Evolutionary conservation across 2,329 filamentous ascomycete genomes (phyloP), one percentile per base, ranked within the genome.

Genomic region (Xylariaceae sp.): DNA sequence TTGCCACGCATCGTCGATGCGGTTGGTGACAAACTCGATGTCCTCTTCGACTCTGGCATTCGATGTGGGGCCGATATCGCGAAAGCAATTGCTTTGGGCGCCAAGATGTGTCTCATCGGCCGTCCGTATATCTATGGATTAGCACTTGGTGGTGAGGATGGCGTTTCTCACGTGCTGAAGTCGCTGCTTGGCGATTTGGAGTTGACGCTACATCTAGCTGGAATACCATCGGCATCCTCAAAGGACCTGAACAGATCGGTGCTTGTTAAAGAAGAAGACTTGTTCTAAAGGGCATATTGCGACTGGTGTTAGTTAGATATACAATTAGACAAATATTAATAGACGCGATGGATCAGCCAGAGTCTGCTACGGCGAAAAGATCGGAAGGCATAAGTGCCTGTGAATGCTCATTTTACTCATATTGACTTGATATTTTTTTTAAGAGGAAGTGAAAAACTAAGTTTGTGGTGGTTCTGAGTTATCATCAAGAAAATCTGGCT

Each of bases 41-140:
- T 86, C 19, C 71, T 85, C 27, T 75, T 85, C 12, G 83, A 86
- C 55, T 73, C 52, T 57, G 82, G 80, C 0, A 71, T 83, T 29
- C 71, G 75, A 17, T 68, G 75, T 29, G 80, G 79, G 1, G 76
- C 77, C 0, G 79, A 83, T 53, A 74, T 82, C 2, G 67, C 81
- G 41, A 82, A 82, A 56, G 77, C 76, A 0, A 61, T 82, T 5
- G 77, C 76, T 7, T 56, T 82, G 2, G 79, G 79, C 0, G 79
- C 77, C 0, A 78, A 71, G 22, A 76, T 74, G 7, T 77, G 74
- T 23, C 80, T 82, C 44, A 68, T 84, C 1, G 80, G 80, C 0
- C 61, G 80, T 4, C 68, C 82, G 3, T 83, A 77, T 72, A 68
- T 84, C 14, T 83, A 60, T 22, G 57, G 58, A 5, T 48, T 61